phyloP scores from a whole-genome alignment of 2,329 filamentous ascomycete species.

The Dendrostoma leiphaemia region DNA sequence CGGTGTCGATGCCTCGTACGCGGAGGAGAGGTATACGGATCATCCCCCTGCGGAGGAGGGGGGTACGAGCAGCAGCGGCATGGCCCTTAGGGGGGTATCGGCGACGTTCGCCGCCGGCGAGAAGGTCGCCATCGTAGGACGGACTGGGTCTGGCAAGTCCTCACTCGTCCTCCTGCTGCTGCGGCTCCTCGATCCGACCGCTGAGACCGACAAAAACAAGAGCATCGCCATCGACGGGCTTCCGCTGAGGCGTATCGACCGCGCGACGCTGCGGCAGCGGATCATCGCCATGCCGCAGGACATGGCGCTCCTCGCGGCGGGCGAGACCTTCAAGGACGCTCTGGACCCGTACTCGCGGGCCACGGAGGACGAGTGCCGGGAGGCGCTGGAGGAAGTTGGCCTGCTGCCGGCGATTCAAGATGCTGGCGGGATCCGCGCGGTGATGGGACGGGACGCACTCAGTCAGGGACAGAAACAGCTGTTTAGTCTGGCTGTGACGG shows the following conservation, averaged over 20 bases:
- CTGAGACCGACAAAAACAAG: constrained; percentile 19
- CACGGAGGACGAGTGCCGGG: constrained; percentile 31
- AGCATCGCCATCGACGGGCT: constrained; percentile 44
- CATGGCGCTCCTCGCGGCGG: constrained; percentile 47
- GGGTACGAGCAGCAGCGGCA: too few species aligned
- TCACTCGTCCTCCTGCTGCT: constrained; percentile 39
- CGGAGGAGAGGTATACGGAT: constrained; percentile 8
- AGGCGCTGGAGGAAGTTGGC: constrained; percentile 33
- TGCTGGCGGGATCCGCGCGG: constrained; percentile 32
- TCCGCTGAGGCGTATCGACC: constrained; percentile 35
- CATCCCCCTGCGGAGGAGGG: not conserved
- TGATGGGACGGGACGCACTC: constrained; percentile 46
- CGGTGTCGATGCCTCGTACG: constrained; percentile 27
- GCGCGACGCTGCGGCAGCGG: constrained; percentile 41
- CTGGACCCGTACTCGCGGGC: constrained; percentile 38
- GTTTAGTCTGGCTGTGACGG: constrained; percentile 51
- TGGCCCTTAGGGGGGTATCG: constrained; percentile 29
- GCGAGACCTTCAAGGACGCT: constrained; percentile 38
- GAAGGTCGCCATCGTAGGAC: constrained; percentile 43
- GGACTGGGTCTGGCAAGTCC: constrained; percentile 44
- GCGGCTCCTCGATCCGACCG: constrained; percentile 38
- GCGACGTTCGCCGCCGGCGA: constrained; percentile 31
- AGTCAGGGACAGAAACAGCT: constrained; percentile 52
- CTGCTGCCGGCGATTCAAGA: constrained; percentile 32
- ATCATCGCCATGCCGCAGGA: constrained; percentile 55